Evolutionary conservation across 1,139 yeast genomes (phyloP).

Genomic region (Pichia norvegensis): DNA sequence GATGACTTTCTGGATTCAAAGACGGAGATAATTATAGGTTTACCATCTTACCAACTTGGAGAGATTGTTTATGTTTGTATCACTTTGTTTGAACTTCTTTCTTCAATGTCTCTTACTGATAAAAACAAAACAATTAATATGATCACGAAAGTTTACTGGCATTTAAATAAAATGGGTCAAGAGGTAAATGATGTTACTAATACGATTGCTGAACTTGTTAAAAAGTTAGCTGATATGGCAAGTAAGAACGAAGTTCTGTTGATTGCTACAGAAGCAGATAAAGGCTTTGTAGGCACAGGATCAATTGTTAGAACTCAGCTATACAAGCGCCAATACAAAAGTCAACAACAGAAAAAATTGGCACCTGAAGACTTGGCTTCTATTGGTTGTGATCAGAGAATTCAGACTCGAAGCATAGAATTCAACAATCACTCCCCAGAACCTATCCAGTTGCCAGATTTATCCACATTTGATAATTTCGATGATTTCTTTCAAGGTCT

Average conservation of each 20-base stretch:
- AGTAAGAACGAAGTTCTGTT: conserved; percentile 19
- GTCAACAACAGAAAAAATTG: conserved; percentile 21
- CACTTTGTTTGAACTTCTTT: conserved; percentile 39
- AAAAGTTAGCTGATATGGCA: conserved; percentile 39
- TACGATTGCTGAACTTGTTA: conserved; percentile 45
- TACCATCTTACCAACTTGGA: conserved; percentile 42
- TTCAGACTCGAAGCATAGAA: too few species aligned
- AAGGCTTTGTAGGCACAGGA: conserved; percentile 23
- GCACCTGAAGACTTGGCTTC: conserved; percentile 21
- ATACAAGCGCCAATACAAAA: conserved; percentile 7
- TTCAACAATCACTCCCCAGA: too few species aligned
- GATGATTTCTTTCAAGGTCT: conserved; percentile 43
- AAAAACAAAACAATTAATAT: conserved; percentile 34
- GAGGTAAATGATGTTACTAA: conserved; percentile 47
- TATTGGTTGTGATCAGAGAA: too few species aligned
- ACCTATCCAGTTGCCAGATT: conserved; percentile 31
- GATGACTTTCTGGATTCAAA: conserved; percentile 37
- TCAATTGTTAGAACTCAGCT: conserved; percentile 9
- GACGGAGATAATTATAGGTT: conserved; percentile 39
- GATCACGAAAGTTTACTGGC: conserved; percentile 48
- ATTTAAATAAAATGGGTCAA: conserved; percentile 45
- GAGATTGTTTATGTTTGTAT: conserved; percentile 46
- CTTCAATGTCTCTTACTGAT: conserved; percentile 31
- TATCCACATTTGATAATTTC: conserved; percentile 38
- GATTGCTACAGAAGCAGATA: conserved; percentile 2